Percentiles rank a stretch among this genome's conserved stretches.
Evolutionary conservation across 768 basidiomycete species (phyloP).

Genomic region (Suillus ampliporus): DNA sequence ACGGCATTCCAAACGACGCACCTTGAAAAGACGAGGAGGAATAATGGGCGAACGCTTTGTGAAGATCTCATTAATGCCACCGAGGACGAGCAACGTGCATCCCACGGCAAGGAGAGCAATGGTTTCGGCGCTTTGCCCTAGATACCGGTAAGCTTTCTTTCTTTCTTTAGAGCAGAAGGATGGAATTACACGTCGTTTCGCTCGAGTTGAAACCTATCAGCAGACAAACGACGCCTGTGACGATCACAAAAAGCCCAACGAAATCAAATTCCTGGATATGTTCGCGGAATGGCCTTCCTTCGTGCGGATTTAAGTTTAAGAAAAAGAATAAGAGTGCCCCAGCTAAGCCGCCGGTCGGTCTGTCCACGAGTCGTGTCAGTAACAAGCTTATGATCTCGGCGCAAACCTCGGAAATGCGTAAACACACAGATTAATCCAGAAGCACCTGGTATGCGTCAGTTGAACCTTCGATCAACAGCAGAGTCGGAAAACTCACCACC

Average conservation of each 20-base stretch:
- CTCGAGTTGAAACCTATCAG: constrained; percentile 45
- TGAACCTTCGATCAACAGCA: neutral
- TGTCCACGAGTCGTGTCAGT: constrained; percentile 16
- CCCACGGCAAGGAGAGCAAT: constrained; percentile 46
- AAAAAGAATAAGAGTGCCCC: constrained; percentile 38
- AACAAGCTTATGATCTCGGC: neutral
- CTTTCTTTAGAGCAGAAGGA: constrained; percentile 1
- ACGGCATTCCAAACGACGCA: constrained; percentile 10
- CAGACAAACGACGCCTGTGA: constrained; percentile 43
- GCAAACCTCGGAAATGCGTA: neutral
- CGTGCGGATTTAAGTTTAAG: constrained; percentile 42
- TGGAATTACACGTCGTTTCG: constrained; percentile 35
- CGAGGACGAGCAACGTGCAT: constrained; percentile 33
- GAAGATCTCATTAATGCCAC: constrained; percentile 39
- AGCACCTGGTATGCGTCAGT: constrained; percentile 34
- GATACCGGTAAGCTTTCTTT: constrained; percentile 6
- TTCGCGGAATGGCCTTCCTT: constrained; percentile 36
- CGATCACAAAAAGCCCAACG: constrained; percentile 40
- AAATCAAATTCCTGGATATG: constrained; percentile 46
- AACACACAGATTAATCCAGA: constrained; percentile 42
- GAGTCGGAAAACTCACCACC: constrained; percentile 38
- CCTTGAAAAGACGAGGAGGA: constrained; percentile 46
- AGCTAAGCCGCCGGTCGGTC: constrained; percentile 43
- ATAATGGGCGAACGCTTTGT: constrained; percentile 44
- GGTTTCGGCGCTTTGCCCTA: constrained; percentile 38